Base-by-base conservation (phyloP, 768 basidiomycete species). In the Pisolithus marmoratus region DNA sequence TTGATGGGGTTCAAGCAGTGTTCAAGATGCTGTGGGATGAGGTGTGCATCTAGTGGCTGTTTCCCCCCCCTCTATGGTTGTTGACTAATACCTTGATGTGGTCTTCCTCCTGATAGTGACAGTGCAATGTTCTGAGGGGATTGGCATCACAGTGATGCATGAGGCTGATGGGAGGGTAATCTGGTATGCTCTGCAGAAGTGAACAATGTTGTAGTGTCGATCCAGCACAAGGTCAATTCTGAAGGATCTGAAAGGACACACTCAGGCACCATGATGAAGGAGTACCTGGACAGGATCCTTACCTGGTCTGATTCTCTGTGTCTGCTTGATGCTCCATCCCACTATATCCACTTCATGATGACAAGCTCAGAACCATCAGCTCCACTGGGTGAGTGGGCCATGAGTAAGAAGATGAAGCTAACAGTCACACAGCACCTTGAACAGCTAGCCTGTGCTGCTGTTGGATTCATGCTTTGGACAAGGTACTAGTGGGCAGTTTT, bases 111-210 rank as follows among this genome's bases (percentile, higher is more conserved):
- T 19, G 9, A 38, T 19, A 63, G 63, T 40, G 56, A 54, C 14
- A 53, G 59, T 22, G 58, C 59, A 24, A 57, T 47, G 17, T 71
- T 70, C 52, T 45, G 43, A 1, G 66, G 68, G 5, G 37, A 31
- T 1, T 73, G 70, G 54, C 31, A 38, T 6, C 58, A 58, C n/a
- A 49, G 70, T n/a, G 37, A 64, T 42, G 52, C 46, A 3, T 63
- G 58, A 1, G 53, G 53, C 1, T 46, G 31, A 2, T 65, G 70
- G 12, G 46, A 56, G 6, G 70, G 71, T 2, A 66, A 65, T 47
- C 72, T 65, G 3, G 67, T 65, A 0, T 49, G 62, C 1, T 63
- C 63, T 0, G 45, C 43, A 22, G 54, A 56, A 20, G 61, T 71
- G 1, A 51, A 59, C 9, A 48, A 54, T 1, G 24, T 70, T 6